Base-by-base conservation (phyloP, 1,139 yeast genomes). In the Blastobotrys elegans region DNA sequence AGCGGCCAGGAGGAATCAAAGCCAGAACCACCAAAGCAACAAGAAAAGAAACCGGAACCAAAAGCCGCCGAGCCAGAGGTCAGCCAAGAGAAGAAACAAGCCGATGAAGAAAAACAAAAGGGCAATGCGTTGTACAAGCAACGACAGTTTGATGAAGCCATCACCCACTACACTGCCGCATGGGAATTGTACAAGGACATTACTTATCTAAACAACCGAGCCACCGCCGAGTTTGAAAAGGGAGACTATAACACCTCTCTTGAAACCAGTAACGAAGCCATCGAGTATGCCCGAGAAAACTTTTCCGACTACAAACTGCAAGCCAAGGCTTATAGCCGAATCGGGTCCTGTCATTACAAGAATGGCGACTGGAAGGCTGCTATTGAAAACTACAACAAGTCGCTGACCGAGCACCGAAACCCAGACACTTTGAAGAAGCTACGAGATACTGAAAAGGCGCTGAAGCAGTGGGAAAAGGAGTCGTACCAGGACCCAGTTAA, bases 161-260 rank as follows among this genome's bases (percentile, higher is more conserved):
- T 94, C 64, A 85, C 73, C 49, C 74, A 80, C 54, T 94, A 94
- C 71, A 75, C 85, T 62, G 76, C 81, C 62, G 99, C 99, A 2
- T 94, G 92, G 87, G 84, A 82, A 40, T 67, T 82, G 29, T 71
- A 75, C 70, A 77, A 82, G 63, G 98, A 94, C 63, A 87, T 92
- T 61, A 92, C 98, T 1, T 94, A 85, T 67, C 75, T 94, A 65
- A 94, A 92, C 73, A 94, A 94, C 75, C 81, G 95, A 63, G 94
- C 98, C 32, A 98, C 99, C 48, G 98, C 98, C 26, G 96, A 92
- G 68, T 92, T 71, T 61, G 99, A 94, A 70, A 89, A 90, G 68
- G 96, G 95, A 51, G 97, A 89, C 61, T 87, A 79, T 61, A 95
- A 88, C 50, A 70, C 82, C 14, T 90, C 96, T 34, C 84, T 92